Base-by-base conservation (phyloP, 306 rosid genomes). In the Cucurbita argyrosperma region DNA sequence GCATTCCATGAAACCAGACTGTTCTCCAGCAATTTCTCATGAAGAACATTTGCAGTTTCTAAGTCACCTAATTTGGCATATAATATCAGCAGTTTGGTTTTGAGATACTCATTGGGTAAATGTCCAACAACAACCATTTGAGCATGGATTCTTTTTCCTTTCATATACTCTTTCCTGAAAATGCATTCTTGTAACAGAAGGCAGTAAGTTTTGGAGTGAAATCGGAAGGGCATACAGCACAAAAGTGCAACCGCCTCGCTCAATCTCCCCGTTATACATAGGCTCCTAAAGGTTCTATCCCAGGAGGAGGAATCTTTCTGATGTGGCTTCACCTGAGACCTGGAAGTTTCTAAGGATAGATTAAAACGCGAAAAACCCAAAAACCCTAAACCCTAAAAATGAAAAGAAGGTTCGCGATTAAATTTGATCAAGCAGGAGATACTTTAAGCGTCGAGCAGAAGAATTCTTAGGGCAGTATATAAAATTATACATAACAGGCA, bases 101-200 rank as follows among this genome's bases (percentile, higher is more conserved):
- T 87, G 59, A 82, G 74, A 85, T 87, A 88, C 68, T 84, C 87
- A 49, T 80, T 76, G 21, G 82, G 88, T 77, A 75, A 67, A 86
- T 80, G 82, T 70, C 90, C 94, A 77, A 84, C 83, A 74, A 85
- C 74, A 66, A 85, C 76, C 88, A 86, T 86, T 23, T 86, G 88
- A 6, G 89, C 85, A 78, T 80, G 88, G 57, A 90, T 84, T 80
- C 79, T 82, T 79, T 80, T 87, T 45, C 90, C 92, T 72, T 73
- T 80, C 79, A 14, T 56, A 74, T 85, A 84, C 71, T 85, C 79
- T 85, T 88, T 88, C 83, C 87, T 84, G 75, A 72, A 85, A 75
- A 88, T 84, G 76, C 96, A 82, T 77, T 92, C 96, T 84, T 92
- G 96, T 83, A 90, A 83, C 74, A 90, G 80, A 82, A 92, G 89